Evolutionary conservation across 306 rosid genomes (phyloP), one percentile per base, ranked within the genome.

Genomic region (Pueraria montana): DNA sequence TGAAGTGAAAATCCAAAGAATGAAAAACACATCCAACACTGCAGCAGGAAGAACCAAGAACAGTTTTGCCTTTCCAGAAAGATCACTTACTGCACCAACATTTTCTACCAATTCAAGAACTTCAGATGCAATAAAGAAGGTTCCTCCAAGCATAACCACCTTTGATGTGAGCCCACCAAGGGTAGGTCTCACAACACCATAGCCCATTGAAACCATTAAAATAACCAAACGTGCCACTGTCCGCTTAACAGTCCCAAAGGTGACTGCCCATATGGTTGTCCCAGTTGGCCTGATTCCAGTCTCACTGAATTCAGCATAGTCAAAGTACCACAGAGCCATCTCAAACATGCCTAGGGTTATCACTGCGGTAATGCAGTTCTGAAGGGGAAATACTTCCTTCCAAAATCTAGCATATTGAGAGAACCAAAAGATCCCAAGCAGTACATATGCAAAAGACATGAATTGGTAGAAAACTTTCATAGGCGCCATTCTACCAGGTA

Each of bases 401-500:
- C 98, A 96, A 82, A 89, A 92, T 84, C 95, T 92, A 56, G 97
- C 92, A 79, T 92, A 94, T 68, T 96, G 98, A 18, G 91, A 94
- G 87, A 94, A 94, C 99, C 99, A 96, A 84, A 89, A 90, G 81
- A 96, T 52, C 72, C 99, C 99, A 43, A 96, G 95, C 72, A 94
- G 74, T 81, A 94, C 87, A 87, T 88, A 96, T 65, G 95, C 95
- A 85, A 96, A 84, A 70, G 99, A 94, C 97, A 96, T 96, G 87
- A 94, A 89, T 78, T 93, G 92, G 80, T 90, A 94, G 89, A 96
- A 96, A 73, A 87, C 86, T 89, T 90, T 89, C 77, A 96, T 92
- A 2, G 99, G 99, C 17, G 99, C 99, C 99, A 96, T 96, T 85
- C 99, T 88, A 76, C 99, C 99, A 6, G 99, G 99, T 7, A 94